Base-by-base conservation (phyloP, 148 eudicot species). In the Vaccinium myrtillus region DNA sequence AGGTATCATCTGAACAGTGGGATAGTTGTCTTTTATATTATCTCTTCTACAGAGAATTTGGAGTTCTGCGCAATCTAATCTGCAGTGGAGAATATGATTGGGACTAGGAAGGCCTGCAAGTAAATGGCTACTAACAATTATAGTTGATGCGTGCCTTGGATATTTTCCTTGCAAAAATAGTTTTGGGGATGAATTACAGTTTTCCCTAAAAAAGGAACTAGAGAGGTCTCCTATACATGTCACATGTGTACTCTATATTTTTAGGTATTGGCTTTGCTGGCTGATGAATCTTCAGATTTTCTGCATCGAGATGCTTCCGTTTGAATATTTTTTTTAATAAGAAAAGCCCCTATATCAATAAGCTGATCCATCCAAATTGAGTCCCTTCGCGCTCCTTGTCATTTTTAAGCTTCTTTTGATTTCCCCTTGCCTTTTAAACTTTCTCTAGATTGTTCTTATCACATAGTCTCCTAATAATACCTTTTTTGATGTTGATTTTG, bases 1-100 rank as follows among this genome's bases (percentile, higher is more conserved):
- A 97, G 98, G 99, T 97, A 94, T 86, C 56, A 13, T 75, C 75
- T 78, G 56, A 32, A 79, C 46, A 54, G 25, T 36, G 27, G 55
- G 76, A 50, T 81, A 19, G 49, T 69, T 76, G 25, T 50, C 75
- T 74, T 30, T 53, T 6, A 67, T 25, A 69, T 54, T 70, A 51
- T 46, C 49, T 73, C 8, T 4, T 79, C 15, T 80, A 21, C 9
- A 48, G 73, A 77, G n/a, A 21, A 51, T 49, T 56, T 58, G 23
- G 70, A 75, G 49, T 46, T 58, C 61, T 83, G 8, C 8, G 46
- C 48, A n/a, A 46, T 30, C 76, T 56, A 65, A 78, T 76, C 51
- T 49, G 39, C 51, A 49, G 77, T 32, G 63, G 53, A 78, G 21
- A 53, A 78, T 50, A 8, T 69, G 61, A 43, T 78, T 78, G 43